Evolutionary conservation across 345 rosid genomes (phyloP).

Genomic region (Linum tenue): DNA sequence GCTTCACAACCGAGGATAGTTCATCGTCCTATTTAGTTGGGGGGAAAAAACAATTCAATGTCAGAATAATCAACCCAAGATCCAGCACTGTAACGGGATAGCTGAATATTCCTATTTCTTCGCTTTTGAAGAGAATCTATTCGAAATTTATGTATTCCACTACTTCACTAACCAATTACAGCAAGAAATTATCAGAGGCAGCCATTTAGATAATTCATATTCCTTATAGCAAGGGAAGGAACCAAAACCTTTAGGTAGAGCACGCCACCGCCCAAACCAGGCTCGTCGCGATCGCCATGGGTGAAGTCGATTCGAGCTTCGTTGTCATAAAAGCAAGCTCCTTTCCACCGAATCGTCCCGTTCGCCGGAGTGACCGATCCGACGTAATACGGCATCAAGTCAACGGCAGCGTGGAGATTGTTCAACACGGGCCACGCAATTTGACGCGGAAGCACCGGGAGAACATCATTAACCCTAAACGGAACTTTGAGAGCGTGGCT

Average conservation of each 20-base stretch:
- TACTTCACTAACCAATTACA: background rate
- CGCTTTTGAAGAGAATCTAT: too few species aligned
- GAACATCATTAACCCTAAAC: constrained; percentile 68
- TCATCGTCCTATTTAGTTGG: background rate
- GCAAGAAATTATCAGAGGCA: background rate
- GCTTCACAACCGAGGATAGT: background rate
- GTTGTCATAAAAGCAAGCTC: constrained; percentile 83
- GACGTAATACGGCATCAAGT: constrained; percentile 71
- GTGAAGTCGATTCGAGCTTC: constrained; percentile 65
- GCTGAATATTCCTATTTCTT: too few species aligned
- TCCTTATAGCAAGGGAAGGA: background rate
- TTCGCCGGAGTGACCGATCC: constrained; percentile 63
- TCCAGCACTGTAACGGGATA: too few species aligned
- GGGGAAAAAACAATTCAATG: background rate
- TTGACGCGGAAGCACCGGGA: constrained; percentile 79
- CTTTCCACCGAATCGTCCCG: constrained; percentile 68
- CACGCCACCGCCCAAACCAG: constrained; percentile 78
- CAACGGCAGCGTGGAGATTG: constrained; percentile 74
- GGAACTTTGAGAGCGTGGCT: constrained; percentile 45
- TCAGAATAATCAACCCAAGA: background rate
- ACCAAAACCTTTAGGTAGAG: constrained; percentile 56
- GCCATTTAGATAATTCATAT: background rate
- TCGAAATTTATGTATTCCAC: background rate
- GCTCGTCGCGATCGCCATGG: constrained; percentile 39
- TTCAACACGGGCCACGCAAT: constrained; percentile 89